A percentile compares a stretch with the other conserved stretches of the same genome.
These are phyloP conservation scores for Cucumis melo DNA, from an alignment of 306 rosid genomes.

Conservation along the genomic window DNA sequence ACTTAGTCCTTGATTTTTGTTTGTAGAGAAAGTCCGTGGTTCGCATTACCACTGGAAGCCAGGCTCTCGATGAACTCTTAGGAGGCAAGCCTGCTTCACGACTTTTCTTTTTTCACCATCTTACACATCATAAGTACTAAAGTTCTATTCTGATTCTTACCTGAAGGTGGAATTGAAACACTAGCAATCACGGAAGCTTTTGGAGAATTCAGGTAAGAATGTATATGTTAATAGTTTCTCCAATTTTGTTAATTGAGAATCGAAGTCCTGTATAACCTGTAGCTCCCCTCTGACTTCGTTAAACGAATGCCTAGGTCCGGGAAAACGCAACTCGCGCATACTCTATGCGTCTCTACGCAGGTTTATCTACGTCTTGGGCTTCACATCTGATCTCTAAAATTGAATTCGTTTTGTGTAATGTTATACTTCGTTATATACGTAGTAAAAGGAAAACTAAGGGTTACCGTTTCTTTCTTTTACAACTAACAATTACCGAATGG, in stretches of 20 bases:
- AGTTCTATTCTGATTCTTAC: neutral
- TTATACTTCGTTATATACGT: neutral
- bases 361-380: slow-evolving; percentile 18
- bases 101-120: neutral
- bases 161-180: slow-evolving; percentile 88
- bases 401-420: neutral
- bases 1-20: slow-evolving; percentile 11
- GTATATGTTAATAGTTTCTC: neutral
- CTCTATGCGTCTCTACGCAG: slow-evolving; percentile 96
- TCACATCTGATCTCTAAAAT: neutral
- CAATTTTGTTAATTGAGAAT: neutral
- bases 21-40: slow-evolving; percentile 66
- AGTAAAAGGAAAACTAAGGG: neutral
- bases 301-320: slow-evolving; percentile 48
- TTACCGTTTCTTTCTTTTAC: neutral
- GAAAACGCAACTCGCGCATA: slow-evolving; percentile 94
- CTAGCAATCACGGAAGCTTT: slow-evolving; percentile 81
- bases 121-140: neutral
- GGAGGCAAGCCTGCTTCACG: slow-evolving; percentile 43
- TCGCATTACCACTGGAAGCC: slow-evolving; percentile 87
- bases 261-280: neutral
- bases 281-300: neutral
- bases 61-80: slow-evolving; percentile 87
- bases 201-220: slow-evolving; percentile 81
- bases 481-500: neutral